Conservation (phyloP, 257 asterid genomes). For the Mitragyna speciosa region DNA sequence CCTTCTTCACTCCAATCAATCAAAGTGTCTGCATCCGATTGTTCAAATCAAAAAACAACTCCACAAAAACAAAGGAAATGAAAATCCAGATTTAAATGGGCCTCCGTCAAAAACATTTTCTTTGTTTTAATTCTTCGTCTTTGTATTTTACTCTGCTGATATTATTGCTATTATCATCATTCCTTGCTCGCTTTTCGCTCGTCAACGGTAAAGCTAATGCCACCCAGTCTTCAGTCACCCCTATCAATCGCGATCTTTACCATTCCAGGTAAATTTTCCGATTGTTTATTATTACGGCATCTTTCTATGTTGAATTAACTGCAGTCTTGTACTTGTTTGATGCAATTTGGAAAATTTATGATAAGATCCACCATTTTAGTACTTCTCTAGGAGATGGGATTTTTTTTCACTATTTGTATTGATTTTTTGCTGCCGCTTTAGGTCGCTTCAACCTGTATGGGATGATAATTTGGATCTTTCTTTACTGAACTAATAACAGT, state of each 20-base stretch:
- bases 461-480: not conserved
- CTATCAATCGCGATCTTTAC: conserved; percentile 86
- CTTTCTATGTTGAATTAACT: not conserved
- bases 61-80: conserved; percentile 9
- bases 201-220: conserved; percentile 51
- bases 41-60: not conserved
- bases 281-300: not conserved
- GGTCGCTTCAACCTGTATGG: not conserved
- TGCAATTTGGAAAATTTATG: not conserved
- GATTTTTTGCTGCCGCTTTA: not conserved
- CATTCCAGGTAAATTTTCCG: conserved; percentile 59
- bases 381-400: not conserved
- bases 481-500: not conserved
- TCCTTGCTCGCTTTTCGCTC: conserved; percentile 20
- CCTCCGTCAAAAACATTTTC: conserved; percentile 31
- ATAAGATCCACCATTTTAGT: not conserved
- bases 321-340: not conserved
- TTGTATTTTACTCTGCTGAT: not conserved
- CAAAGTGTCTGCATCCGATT: conserved; percentile 11
- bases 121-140: conserved; percentile 18
- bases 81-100: conserved; percentile 54
- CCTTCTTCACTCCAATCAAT: not conserved
- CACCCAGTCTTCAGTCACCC: conserved; percentile 45
- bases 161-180: conserved; percentile 10
- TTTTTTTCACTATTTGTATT: too few relatives aligned